Conservation (phyloP, 148 eudicot species). For the Spergularia marina region DNA sequence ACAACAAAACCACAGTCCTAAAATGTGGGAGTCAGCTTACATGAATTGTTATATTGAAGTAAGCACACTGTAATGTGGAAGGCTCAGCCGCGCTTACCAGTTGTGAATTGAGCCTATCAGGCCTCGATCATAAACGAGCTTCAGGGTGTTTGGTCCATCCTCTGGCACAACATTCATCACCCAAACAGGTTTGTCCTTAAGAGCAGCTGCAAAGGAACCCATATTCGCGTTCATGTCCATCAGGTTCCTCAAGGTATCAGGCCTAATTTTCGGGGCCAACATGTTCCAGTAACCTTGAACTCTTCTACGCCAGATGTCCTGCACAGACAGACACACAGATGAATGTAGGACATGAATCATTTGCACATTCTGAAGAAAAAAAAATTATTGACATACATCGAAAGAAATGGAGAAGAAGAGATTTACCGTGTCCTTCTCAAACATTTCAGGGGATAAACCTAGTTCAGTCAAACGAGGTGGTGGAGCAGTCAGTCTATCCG, state of each 20-base stretch:
- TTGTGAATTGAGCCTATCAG: conserved; percentile 40
- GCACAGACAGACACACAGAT: conserved; percentile 3
- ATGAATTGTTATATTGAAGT: background rate
- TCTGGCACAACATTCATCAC: conserved; percentile 47
- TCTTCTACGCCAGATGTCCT: conserved; percentile 45
- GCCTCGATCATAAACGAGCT: conserved; percentile 42
- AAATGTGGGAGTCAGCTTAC: no score
- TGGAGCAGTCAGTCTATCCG: conserved; percentile 37
- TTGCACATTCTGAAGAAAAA: no score
- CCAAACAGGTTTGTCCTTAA: conserved; percentile 44
- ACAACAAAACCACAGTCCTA: no score
- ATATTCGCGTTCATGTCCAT: conserved; percentile 54
- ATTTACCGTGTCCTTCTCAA: conserved; percentile 41
- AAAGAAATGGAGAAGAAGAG: background rate
- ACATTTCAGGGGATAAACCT: conserved; percentile 34
- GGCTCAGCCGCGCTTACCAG: conserved; percentile 35
- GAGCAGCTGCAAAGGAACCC: conserved; percentile 50
- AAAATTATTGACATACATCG: background rate
- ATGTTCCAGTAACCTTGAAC: conserved; percentile 43
- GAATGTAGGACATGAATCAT: background rate
- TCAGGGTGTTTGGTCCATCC: conserved; percentile 47
- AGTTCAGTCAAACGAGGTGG: conserved; percentile 46
- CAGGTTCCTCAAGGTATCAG: conserved; percentile 39
- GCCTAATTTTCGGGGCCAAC: conserved; percentile 30
- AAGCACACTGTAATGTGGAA: background rate